Evolutionary conservation across 805 yeast species (phyloP), one percentile per base, ranked within the genome.

Genomic region (Wickerhamiella azyma): DNA sequence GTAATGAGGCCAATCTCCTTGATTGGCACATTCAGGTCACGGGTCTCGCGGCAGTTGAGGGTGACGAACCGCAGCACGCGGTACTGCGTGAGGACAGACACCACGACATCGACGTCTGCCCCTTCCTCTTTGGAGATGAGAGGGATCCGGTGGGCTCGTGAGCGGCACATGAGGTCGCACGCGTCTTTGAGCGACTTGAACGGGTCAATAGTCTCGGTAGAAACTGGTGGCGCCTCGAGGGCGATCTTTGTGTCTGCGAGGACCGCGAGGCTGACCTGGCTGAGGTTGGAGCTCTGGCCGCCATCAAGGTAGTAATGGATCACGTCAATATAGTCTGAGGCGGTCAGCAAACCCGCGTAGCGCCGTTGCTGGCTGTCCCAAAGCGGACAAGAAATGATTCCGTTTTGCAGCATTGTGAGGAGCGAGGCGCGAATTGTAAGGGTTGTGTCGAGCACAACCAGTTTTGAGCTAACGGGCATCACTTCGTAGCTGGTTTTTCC

Each of bases 401-500:
- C 84, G 63, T 92, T 92, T 60, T 92, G 97, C 44, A 92, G 69
- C 50, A 92, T 66, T 26, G 94, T 88, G 53, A 85, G 86, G 58
- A 92, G 70, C 4, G 96, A 83, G 60, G 89, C 85, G 64, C 89
- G 88, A 33, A 92, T 94, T 47, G 85, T 67, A 41, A 92, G 68
- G 5, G 95, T 77, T 1, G 97, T 88, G 61, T 92, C 99, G 56
- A 92, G 75, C 40, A 92, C 97, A 47, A 92, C 82, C 57, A 92
- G 71, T 55, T 96, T 71, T 62, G 89, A 92, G 17, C 94, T 81
- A 30, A 92, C 97, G 2, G 99, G 98, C 37, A 92, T 70, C 18
- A 92, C 98, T 58, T 92, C 99, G 62, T 92, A 92, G 1, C 96
- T 85, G 0, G 95, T 88, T 61, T 89, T 89, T 41, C 92, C 79